Base-by-base conservation (phyloP, 169 alveolate genomes). In the Plasmodium berghei region DNA sequence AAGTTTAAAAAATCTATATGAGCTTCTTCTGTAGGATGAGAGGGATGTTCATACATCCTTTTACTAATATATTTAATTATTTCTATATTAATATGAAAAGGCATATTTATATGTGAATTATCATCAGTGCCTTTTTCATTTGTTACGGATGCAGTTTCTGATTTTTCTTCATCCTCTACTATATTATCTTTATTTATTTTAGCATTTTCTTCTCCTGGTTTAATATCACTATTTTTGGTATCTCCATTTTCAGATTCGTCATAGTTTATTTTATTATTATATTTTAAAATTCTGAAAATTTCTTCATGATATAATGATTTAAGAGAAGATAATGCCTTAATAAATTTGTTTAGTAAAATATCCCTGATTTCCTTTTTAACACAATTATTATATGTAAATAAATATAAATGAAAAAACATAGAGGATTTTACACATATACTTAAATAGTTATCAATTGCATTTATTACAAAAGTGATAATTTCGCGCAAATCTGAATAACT, bases 281-380 rank as follows among this genome's bases (percentile, higher is more conserved):
- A 83, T 66, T 83, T 83, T 52, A 83, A 28, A 62, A 83, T 83
- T 59, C 90, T 83, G 49, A 67, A 83, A 54, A 83, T 54, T 48
- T 83, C 90, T 49, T 83, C 90, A 67, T 83, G 90, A 49, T 45
- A 83, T 26, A 83, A 26, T 10, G 90, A 83, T 28, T 83, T 83
- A 20, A 83, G 54, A 18, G 69, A 67, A 5, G 90, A 83, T 16
- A 83, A 72, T 10, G 75, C 42, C 28, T 40, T 24, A 16, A 83
- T 71, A 49, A 83, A 83, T 42, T 66, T 83, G 54, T 40, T 83
- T 28, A 83, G 46, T 34, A 83, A 66, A 55, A 83, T 67, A 52
- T 34, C 40, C 54, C 52, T 83, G 10, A 83, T 28, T 67, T 67
- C 83, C 26, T 52, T 83, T 40, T 83, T 83, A 9, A 18, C 24